Conservation (phyloP, 2,329 filamentous ascomycete genomes). For the Alternaria panax region DNA sequence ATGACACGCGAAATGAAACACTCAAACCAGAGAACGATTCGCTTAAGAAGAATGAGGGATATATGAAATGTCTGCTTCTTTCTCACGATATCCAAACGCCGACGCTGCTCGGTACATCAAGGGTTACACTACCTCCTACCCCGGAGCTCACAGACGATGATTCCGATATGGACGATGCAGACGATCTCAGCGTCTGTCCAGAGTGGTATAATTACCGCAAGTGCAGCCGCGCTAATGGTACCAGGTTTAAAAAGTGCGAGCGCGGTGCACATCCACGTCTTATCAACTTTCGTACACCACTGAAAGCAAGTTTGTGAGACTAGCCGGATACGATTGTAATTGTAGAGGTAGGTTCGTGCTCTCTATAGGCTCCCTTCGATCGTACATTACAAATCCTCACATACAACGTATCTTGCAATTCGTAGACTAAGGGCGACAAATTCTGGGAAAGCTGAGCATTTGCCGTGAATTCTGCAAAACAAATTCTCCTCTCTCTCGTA, state of each 20-base stretch:
- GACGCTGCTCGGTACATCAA: neutral
- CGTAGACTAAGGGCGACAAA: neutral
- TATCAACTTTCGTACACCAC: neutral
- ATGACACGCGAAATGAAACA: neutral
- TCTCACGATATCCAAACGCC: neutral
- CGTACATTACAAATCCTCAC: neutral
- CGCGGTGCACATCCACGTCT: neutral
- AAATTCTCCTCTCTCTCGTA: neutral
- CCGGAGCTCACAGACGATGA: neutral
- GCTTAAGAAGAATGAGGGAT: neutral
- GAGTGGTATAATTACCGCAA: neutral
- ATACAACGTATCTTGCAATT: neutral
- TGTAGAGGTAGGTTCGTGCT: neutral
- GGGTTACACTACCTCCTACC: neutral
- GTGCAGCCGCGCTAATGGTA: neutral
- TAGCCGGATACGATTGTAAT: no score
- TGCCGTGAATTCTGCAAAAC: neutral
- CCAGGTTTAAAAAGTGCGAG: neutral
- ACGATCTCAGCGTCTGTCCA: neutral
- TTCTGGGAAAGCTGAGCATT: neutral
- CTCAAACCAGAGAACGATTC: neutral
- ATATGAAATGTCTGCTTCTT: neutral
- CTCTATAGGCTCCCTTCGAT: neutral
- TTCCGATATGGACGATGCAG: neutral
- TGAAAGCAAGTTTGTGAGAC: neutral